A percentile compares a stretch with the other conserved stretches of the same genome.
phyloP scores from a whole-genome alignment of 148 eudicot genomes.

The Nepenthes mirabilis region DNA sequence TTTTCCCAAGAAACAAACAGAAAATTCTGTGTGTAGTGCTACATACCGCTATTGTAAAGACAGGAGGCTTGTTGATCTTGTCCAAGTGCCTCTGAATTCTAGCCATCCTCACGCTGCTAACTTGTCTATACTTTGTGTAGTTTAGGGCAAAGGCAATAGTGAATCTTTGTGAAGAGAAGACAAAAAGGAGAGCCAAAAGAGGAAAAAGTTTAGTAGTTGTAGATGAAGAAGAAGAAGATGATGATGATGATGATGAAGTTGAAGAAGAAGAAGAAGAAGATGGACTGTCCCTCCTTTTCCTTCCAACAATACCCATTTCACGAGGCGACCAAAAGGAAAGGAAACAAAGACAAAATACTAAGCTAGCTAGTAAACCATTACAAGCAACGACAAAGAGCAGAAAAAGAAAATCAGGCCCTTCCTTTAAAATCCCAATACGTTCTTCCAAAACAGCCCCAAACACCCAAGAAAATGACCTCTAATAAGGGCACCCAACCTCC shows the following conservation, averaged over 20 bases:
- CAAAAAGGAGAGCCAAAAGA: slow-evolving; percentile 8
- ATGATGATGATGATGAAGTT: not conserved
- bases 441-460: not conserved
- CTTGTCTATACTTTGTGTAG: slow-evolving; percentile 54
- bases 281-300: not conserved
- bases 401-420: not conserved
- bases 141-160: slow-evolving; percentile 29
- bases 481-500: not conserved
- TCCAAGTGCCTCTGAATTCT: slow-evolving; percentile 73
- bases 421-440: not conserved
- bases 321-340: not conserved
- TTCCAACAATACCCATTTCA: slow-evolving; percentile 15
- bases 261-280: not conserved
- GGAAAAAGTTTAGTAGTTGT: not conserved
- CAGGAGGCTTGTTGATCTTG: slow-evolving; percentile 65
- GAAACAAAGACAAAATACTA: not conserved
- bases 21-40: no score
- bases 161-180: slow-evolving; percentile 16
- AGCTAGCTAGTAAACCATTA: not conserved
- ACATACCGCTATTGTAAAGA: slow-evolving; percentile 63
- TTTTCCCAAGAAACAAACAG: no score
- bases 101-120: slow-evolving; percentile 65
- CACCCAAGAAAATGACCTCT: slow-evolving; percentile 2
- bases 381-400: not conserved
- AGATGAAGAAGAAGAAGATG: slow-evolving; percentile 1